Evolutionary conservation across 257 asterid species (phyloP).

Genomic region (Echium plantagineum): DNA sequence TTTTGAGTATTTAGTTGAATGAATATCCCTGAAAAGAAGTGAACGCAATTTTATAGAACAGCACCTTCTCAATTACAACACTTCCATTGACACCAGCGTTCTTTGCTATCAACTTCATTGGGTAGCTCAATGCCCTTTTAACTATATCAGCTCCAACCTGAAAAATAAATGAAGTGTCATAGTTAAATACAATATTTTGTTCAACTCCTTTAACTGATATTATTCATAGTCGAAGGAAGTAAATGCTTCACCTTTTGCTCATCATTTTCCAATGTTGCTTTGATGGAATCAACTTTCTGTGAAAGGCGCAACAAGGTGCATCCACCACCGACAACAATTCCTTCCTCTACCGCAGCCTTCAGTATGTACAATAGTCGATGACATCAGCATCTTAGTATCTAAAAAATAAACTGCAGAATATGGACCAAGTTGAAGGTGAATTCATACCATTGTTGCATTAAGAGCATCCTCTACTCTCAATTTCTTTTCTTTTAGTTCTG

Average conservation of each 20-base stretch:
- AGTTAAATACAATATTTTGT: background rate
- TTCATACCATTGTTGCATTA: slow-evolving; percentile 26
- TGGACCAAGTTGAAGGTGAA: background rate
- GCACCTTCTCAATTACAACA: slow-evolving; percentile 47
- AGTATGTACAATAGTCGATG: background rate
- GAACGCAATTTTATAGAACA: background rate
- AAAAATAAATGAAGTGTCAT: background rate
- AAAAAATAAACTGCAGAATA: background rate
- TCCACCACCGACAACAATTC: slow-evolving; percentile 69
- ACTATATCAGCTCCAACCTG: slow-evolving; percentile 60
- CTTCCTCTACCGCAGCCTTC: slow-evolving; percentile 68
- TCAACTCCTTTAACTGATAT: background rate
- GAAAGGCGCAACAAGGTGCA: slow-evolving; percentile 54
- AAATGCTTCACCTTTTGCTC: slow-evolving; percentile 24
- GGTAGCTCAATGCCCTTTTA: slow-evolving; percentile 44
- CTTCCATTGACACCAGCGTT: slow-evolving; percentile 49
- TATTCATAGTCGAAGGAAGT: background rate
- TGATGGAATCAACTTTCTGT: slow-evolving; percentile 37
- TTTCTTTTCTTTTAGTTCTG: slow-evolving; percentile 35
- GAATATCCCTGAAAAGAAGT: background rate
- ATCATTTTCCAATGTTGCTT: slow-evolving; percentile 39
- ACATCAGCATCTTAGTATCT: background rate
- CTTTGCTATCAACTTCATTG: slow-evolving; percentile 49
- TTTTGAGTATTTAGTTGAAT: background rate
- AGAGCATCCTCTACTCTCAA: slow-evolving; percentile 40